These are phyloP conservation scores for Calamus simplicifolius DNA, from an alignment of 176 grass and related monocot genomes.

Conservation along the genomic window DNA sequence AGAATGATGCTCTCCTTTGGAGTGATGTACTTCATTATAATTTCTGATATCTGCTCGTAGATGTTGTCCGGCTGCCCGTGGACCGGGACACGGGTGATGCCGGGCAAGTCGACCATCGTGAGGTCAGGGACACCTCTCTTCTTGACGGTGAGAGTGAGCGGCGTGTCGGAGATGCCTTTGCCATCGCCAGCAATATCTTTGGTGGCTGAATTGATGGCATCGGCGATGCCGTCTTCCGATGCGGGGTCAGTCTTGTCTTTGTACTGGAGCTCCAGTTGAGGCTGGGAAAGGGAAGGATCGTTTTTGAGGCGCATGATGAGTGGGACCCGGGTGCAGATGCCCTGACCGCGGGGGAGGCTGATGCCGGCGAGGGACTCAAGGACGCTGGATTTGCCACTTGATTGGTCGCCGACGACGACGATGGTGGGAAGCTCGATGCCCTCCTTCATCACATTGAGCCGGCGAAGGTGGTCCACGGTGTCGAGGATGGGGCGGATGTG, in stretches of 20 bases:
- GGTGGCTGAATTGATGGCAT: slow-evolving; percentile 22
- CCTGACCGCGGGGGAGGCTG: slow-evolving; percentile 18
- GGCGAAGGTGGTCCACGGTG: not conserved
- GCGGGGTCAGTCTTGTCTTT: slow-evolving; percentile 23
- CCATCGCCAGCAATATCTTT: slow-evolving; percentile 36
- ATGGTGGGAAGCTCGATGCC: slow-evolving; percentile 3
- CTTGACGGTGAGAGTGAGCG: slow-evolving; percentile 47
- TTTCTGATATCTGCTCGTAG: slow-evolving; percentile 46
- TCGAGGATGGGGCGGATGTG: slow-evolving; percentile 40
- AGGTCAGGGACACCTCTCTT: slow-evolving; percentile 37
- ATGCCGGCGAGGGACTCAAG: slow-evolving; percentile 68
- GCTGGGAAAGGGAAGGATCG: not conserved
- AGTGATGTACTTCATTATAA: slow-evolving; percentile 39
- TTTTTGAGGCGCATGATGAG: slow-evolving; percentile 3
- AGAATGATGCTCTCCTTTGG: slow-evolving; percentile 57
- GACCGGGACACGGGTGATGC: slow-evolving; percentile 60
- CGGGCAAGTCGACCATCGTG: slow-evolving; percentile 47
- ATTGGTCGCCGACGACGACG: slow-evolving; percentile 19
- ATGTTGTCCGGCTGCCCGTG: slow-evolving; percentile 39
- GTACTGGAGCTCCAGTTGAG: slow-evolving; percentile 34
- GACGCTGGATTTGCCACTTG: slow-evolving; percentile 51
- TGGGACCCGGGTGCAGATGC: slow-evolving; percentile 1
- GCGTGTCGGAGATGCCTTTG: slow-evolving; percentile 52
- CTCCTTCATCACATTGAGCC: slow-evolving; percentile 5
- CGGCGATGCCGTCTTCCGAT: slow-evolving; percentile 24